Percentiles rank a stretch among this genome's conserved stretches.
phyloP scores from a whole-genome alignment of 2,329 filamentous ascomycete species.

The Cercospora canescens region DNA sequence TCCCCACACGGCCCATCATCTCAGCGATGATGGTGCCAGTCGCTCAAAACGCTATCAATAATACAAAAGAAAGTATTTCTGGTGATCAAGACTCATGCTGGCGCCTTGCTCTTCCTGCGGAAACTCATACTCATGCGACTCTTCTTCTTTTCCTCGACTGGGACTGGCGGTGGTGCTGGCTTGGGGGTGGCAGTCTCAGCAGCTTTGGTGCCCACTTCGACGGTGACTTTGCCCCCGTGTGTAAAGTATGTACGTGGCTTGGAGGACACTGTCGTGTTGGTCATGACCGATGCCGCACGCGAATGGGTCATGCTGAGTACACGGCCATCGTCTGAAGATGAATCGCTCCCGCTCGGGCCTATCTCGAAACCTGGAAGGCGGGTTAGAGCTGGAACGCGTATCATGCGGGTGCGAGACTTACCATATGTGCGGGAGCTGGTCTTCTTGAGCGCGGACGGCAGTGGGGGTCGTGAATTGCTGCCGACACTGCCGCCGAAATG shows the following conservation, averaged over 20 bases:
- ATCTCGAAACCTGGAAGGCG: conserved; percentile 16
- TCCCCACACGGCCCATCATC: background rate
- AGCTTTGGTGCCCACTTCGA: conserved; percentile 17
- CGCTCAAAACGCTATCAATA: conserved; percentile 18
- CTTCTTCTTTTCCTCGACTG: conserved; percentile 26
- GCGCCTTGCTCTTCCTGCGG: conserved; percentile 25
- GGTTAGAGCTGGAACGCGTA: background rate
- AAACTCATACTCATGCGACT: conserved; percentile 30
- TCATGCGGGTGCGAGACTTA: conserved; percentile 17
- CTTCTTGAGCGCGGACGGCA: conserved; percentile 20
- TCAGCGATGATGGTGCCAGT: background rate
- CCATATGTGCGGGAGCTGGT: conserved; percentile 29
- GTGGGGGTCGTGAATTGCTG: conserved; percentile 6
- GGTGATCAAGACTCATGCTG: background rate
- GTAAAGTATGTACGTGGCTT: conserved; percentile 33
- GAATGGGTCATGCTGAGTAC: conserved; percentile 14
- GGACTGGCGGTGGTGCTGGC: conserved; percentile 1
- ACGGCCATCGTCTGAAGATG: conserved; percentile 22
- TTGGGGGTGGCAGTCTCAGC: background rate
- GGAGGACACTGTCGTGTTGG: conserved; percentile 11
- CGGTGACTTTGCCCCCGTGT: conserved; percentile 29
- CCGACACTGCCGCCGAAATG: conserved; percentile 10
- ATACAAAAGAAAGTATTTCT: conserved; percentile 4
- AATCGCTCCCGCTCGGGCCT: conserved; percentile 28
- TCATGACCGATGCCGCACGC: conserved; percentile 15